Evolutionary conservation across 345 rosid species (phyloP).

Genomic region (Euphorbia tirucalli): DNA sequence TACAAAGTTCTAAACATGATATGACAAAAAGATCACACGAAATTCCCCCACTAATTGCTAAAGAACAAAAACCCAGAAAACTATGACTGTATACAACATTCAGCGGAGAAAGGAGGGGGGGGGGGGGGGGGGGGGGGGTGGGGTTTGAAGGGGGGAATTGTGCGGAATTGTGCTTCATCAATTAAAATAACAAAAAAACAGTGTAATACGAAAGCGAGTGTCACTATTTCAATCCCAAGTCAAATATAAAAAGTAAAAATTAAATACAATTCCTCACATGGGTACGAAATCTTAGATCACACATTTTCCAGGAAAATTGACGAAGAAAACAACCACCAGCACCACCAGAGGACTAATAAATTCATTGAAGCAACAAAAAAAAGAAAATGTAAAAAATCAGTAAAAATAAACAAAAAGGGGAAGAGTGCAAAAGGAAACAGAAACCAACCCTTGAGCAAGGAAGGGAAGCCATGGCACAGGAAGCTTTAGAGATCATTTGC

Average conservation of each 20-base stretch:
- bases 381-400: background rate
- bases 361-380: background rate
- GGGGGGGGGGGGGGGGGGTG: too few species aligned
- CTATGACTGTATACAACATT: background rate
- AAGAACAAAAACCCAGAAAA: background rate
- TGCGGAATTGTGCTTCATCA: background rate
- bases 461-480: slow-evolving; percentile 72
- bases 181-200: background rate
- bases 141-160: too few species aligned
- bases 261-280: slow-evolving; percentile 13
- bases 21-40: background rate
- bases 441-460: slow-evolving; percentile 60
- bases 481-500: slow-evolving; percentile 76
- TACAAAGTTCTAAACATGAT: background rate
- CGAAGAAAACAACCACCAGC: background rate
- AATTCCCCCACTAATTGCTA: background rate
- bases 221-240: background rate
- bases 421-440: background rate
- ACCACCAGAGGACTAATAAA: background rate
- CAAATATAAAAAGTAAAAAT: background rate
- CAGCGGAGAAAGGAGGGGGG: background rate
- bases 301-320: slow-evolving; percentile 8
- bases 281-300: slow-evolving; percentile 3
- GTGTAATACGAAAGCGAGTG: background rate
- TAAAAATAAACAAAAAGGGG: background rate